phyloP scores from a whole-genome alignment of 768 basidiomycete genomes.

The Ramaria sp. region DNA sequence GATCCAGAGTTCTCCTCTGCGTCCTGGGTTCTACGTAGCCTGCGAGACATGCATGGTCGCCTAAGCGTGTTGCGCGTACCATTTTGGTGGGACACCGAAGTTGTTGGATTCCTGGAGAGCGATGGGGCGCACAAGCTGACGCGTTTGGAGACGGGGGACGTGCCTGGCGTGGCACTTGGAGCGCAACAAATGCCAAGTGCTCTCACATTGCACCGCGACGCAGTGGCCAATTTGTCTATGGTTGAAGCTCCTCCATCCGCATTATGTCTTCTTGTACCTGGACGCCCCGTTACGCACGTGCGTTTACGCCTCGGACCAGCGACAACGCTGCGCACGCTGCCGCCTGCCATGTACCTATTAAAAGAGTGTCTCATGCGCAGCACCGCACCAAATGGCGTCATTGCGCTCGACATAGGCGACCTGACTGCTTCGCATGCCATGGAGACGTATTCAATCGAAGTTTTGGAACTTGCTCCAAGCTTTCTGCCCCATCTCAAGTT shows the following conservation, averaged over 20 bases:
- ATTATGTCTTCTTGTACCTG: constrained; percentile 3
- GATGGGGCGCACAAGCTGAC: background rate
- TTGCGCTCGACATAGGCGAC: constrained; percentile 3
- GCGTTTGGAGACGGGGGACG: constrained; percentile 4
- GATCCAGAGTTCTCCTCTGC: background rate
- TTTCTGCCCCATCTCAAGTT: constrained; percentile 3
- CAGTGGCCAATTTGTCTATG: background rate
- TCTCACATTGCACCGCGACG: background rate
- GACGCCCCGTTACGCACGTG: constrained; percentile 5
- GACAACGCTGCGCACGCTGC: constrained; percentile 1
- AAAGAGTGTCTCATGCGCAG: background rate
- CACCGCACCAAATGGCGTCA: constrained; percentile 1
- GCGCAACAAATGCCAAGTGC: background rate
- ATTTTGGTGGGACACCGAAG: constrained; percentile 5
- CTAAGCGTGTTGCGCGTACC: background rate
- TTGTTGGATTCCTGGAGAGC: background rate
- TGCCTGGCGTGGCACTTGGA: background rate
- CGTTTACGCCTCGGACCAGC: background rate
- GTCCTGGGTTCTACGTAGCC: constrained; percentile 3
- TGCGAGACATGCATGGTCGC: background rate
- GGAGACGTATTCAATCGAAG: constrained; percentile 7
- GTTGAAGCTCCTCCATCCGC: constrained; percentile 3
- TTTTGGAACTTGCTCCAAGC: constrained; percentile 3
- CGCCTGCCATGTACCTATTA: background rate
- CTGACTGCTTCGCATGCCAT: background rate